A percentile compares a stretch with the other conserved stretches of the same genome.
Evolutionary conservation across 768 basidiomycete species (phyloP).

Genomic region (Agaricus subrufescens): DNA sequence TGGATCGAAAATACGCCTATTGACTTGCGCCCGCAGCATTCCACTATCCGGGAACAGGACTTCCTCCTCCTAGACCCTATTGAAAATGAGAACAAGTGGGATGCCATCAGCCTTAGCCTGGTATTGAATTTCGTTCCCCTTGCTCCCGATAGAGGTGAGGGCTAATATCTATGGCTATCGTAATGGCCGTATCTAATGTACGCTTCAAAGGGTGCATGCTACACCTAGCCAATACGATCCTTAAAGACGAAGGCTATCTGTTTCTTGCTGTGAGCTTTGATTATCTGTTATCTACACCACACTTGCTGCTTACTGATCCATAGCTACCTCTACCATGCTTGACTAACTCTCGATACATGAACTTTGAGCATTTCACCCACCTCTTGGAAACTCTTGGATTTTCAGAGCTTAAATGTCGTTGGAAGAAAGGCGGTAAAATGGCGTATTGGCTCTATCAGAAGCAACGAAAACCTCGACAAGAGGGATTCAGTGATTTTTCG

Average conservation of each 20-base stretch:
- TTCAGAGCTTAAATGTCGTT: slow-evolving; percentile 47
- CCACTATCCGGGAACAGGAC: slow-evolving; percentile 80
- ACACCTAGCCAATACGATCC: slow-evolving; percentile 49
- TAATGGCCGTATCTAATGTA: background rate
- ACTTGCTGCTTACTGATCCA: background rate
- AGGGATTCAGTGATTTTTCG: background rate
- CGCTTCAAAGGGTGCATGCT: slow-evolving; percentile 63
- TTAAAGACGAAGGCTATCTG: slow-evolving; percentile 50
- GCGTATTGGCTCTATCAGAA: slow-evolving; percentile 82
- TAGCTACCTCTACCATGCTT: slow-evolving; percentile 86
- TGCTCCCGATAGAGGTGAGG: slow-evolving; percentile 66
- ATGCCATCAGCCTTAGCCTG: slow-evolving; percentile 78
- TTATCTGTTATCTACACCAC: slow-evolving; percentile 34
- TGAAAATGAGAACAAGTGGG: slow-evolving; percentile 58
- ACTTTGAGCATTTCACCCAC: slow-evolving; percentile 47
- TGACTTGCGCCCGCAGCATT: slow-evolving; percentile 81
- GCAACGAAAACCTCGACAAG: slow-evolving; percentile 1
- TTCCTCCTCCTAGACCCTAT: slow-evolving; percentile 61
- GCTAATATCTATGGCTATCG: background rate
- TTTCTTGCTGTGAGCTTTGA: slow-evolving; percentile 75
- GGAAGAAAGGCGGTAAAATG: slow-evolving; percentile 77
- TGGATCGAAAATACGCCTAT: slow-evolving; percentile 80
- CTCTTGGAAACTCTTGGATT: slow-evolving; percentile 69
- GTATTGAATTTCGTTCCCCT: slow-evolving; percentile 88
- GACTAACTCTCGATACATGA: slow-evolving; percentile 79